These are phyloP conservation scores for Phytophthora colocasiae DNA, from an alignment of 352 stramenopile genomes.

Conservation along the genomic window DNA sequence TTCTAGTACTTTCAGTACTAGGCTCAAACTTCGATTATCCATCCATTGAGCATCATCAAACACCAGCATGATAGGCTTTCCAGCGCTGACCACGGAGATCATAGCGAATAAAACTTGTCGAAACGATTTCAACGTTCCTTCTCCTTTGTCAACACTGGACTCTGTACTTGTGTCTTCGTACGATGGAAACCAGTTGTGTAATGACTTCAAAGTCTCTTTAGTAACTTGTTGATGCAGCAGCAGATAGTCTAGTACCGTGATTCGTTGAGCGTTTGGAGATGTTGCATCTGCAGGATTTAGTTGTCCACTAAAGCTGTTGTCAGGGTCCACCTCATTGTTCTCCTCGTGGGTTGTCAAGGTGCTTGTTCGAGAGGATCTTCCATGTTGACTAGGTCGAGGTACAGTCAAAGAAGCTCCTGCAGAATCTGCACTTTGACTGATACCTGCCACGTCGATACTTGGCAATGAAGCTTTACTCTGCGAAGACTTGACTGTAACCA, in stretches of 20 bases:
- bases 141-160: conserved; percentile 34
- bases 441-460: conserved; percentile 14
- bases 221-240: conserved; percentile 54
- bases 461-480: conserved; percentile 20
- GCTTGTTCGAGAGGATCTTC: conserved; percentile 27
- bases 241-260: conserved; percentile 67
- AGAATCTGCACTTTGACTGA: conserved; percentile 2
- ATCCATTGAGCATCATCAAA: conserved; percentile 86
- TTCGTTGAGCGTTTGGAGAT: conserved; percentile 40
- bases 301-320: conserved; percentile 16
- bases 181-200: conserved; percentile 59
- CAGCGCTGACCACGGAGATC: conserved; percentile 53
- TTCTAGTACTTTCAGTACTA: conserved; percentile 65
- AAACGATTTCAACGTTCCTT: conserved; percentile 58
- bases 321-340: conserved; percentile 19
- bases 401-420: conserved; percentile 13
- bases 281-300: neutral
- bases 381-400: conserved; percentile 27
- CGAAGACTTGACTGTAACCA: conserved; percentile 16
- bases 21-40: conserved; percentile 64
- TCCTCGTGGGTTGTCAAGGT: conserved; percentile 39
- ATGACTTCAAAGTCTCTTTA: conserved; percentile 44
- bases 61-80: conserved; percentile 69
- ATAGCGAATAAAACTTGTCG: conserved; percentile 65
- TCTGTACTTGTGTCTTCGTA: conserved; percentile 33